phyloP scores from a whole-genome alignment of 2,329 filamentous ascomycete genomes.

The Lasiodiplodia citricola region DNA sequence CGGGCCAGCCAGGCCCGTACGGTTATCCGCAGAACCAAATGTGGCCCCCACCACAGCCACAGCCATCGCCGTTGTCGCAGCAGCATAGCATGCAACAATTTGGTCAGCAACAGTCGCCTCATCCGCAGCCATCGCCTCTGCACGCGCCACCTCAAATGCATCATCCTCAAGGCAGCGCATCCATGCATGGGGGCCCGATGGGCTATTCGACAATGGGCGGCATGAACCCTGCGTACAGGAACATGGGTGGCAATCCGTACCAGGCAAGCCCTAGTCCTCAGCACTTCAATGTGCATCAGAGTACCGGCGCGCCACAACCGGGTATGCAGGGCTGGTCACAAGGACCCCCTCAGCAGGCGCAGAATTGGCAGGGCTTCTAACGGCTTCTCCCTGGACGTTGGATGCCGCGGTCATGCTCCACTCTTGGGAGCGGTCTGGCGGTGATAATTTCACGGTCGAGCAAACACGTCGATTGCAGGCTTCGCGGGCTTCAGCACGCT shows the following conservation, averaged over 20 bases:
- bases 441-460: background rate
- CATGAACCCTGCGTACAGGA: conserved; percentile 52
- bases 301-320: conserved; percentile 51
- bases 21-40: conserved; percentile 54
- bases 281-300: conserved; percentile 49
- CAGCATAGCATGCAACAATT: conserved; percentile 52
- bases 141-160: conserved; percentile 56
- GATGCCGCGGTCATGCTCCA: background rate
- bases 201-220: conserved; percentile 55
- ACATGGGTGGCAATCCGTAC: conserved; percentile 55
- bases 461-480: background rate
- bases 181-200: conserved; percentile 46
- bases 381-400: background rate
- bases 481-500: background rate
- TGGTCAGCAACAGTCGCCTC: conserved; percentile 49
- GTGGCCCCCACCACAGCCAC: conserved; percentile 55
- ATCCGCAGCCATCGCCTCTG: conserved; percentile 56
- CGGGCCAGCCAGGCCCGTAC: conserved; percentile 52
- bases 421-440: background rate
- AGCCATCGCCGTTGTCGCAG: conserved; percentile 54
- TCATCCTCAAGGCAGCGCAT: conserved; percentile 48
- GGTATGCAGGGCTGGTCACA: conserved; percentile 59
- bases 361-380: conserved; percentile 45
- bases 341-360: conserved; percentile 42
- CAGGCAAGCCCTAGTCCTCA: conserved; percentile 55